These are phyloP conservation scores for Brassica nigra DNA, from an alignment of 345 rosid species.

Conservation along the genomic window DNA sequence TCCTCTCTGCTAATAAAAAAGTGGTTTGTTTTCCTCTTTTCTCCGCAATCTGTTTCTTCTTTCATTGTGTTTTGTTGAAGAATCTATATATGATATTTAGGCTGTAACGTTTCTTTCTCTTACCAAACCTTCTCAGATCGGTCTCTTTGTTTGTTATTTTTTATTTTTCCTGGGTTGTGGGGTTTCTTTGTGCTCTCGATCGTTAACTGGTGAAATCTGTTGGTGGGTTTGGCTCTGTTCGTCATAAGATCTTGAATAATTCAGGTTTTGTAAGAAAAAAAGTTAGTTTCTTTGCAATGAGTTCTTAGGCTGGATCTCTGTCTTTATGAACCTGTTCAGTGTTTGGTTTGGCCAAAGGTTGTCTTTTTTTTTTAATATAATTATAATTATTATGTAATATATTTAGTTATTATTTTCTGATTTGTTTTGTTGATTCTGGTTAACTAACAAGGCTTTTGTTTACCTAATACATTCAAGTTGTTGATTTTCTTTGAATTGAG, in stretches of 20 bases:
- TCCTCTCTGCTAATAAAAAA: conserved; percentile 9
- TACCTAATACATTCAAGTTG: neutral
- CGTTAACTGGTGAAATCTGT: conserved; percentile 9
- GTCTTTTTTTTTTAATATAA: neutral
- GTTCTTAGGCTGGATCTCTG: conserved; percentile 33
- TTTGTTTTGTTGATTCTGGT: neutral
- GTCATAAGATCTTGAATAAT: neutral
- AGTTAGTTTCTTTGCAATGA: neutral
- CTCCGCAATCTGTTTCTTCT: conserved; percentile 35
- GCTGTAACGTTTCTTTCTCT: conserved; percentile 18
- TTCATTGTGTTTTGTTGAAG: conserved; percentile 19
- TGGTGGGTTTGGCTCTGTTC: conserved; percentile 29
- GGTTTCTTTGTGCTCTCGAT: conserved; percentile 1
- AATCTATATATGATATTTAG: conserved; percentile 5
- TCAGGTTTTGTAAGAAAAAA: neutral
- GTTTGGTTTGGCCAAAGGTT: conserved; percentile 7
- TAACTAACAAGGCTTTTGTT: neutral
- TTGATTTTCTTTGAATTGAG: neutral
- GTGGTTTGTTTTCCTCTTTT: conserved; percentile 20
- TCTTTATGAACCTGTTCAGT: conserved; percentile 8
- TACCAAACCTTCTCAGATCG: conserved; percentile 36
- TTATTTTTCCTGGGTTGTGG: neutral
- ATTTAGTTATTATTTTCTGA: neutral
- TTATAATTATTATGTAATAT: neutral
- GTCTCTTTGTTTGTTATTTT: neutral